Evolutionary conservation across 192 early-diverging fungal genomes (phyloP).

Genomic region (Glomus cerebriforme): DNA sequence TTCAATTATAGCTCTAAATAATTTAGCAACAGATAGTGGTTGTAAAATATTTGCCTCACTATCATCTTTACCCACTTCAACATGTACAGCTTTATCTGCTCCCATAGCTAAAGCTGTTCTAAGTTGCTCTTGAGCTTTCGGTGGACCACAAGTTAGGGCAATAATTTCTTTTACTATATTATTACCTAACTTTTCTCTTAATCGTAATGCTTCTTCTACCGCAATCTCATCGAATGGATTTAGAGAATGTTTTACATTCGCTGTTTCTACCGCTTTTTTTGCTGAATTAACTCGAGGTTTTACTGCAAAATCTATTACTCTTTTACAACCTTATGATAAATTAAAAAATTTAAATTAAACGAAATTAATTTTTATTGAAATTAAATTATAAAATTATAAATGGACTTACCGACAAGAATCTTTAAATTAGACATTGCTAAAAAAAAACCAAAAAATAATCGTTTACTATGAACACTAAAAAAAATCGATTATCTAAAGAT

Average conservation of each 20-base stretch:
- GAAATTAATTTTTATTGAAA: background rate
- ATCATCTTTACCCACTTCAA: slow-evolving; percentile 75
- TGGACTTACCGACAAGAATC: slow-evolving; percentile 31
- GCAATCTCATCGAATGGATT: slow-evolving; percentile 99
- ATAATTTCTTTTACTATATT: slow-evolving; percentile 69
- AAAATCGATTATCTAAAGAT: too few relatives aligned
- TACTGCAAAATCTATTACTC: slow-evolving; percentile 98
- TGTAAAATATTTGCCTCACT: slow-evolving; percentile 59
- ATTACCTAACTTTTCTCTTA: slow-evolving; percentile 82
- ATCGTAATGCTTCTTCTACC: slow-evolving; percentile 91
- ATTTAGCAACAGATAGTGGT: slow-evolving; percentile 90
- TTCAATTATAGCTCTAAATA: slow-evolving; percentile 83
- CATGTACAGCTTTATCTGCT: slow-evolving; percentile 92
- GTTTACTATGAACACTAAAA: too few relatives aligned
- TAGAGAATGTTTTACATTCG: slow-evolving; percentile 96
- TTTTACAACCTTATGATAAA: slow-evolving; percentile 65
- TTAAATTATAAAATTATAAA: background rate
- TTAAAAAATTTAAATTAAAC: background rate
- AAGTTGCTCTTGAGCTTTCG: slow-evolving; percentile 89
- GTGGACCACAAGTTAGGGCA: slow-evolving; percentile 84
- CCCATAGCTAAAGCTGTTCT: slow-evolving; percentile 98
- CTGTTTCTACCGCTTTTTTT: slow-evolving; percentile 86
- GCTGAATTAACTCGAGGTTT: slow-evolving; percentile 94
- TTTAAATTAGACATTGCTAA: slow-evolving; percentile 27
- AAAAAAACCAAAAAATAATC: too few relatives aligned